phyloP scores from a whole-genome alignment of 2,329 filamentous ascomycete species.

The Hypoxylon sp. region DNA sequence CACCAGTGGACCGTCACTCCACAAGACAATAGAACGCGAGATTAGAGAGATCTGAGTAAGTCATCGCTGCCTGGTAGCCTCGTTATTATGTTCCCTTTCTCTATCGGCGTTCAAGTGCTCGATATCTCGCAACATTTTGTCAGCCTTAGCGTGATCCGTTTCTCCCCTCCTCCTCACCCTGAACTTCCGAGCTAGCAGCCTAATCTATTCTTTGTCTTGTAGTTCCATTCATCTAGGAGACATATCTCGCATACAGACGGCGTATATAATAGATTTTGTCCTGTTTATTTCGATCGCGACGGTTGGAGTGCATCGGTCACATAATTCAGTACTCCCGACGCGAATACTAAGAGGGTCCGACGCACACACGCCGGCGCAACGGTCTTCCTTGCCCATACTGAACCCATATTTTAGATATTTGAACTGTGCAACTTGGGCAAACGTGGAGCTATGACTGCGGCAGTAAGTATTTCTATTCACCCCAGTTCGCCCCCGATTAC shows the following conservation, averaged over 20 bases:
- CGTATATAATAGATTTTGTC: constrained; percentile 39
- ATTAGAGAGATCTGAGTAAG: constrained; percentile 29
- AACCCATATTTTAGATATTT: constrained; percentile 1
- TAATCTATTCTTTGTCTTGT: constrained; percentile 30
- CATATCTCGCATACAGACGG: constrained; percentile 32
- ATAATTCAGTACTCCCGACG: constrained; percentile 19
- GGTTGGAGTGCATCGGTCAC: constrained; percentile 8
- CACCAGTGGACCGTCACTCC: not conserved
- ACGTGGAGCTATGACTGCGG: constrained; percentile 45
- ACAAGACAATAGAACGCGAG: constrained; percentile 19
- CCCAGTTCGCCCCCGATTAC: not conserved
- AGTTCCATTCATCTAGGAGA: constrained; percentile 23
- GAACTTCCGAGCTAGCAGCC: constrained; percentile 17
- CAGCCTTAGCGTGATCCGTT: constrained; percentile 22
- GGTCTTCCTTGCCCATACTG: constrained; percentile 13
- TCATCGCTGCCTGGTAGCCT: constrained; percentile 27
- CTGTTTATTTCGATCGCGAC: constrained; percentile 15
- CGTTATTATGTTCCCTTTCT: constrained; percentile 5
- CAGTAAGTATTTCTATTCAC: constrained; percentile 47
- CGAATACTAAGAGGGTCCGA: constrained; percentile 12
- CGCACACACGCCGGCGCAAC: constrained; percentile 13
- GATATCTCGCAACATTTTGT: constrained; percentile 10
- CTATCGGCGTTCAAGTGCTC: not conserved
- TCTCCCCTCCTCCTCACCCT: constrained; percentile 12
- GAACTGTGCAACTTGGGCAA: not conserved